A percentile compares a stretch with the other conserved stretches of the same genome.
Evolutionary conservation across 306 rosid genomes (phyloP).

Genomic region (Ziziphus jujuba): DNA sequence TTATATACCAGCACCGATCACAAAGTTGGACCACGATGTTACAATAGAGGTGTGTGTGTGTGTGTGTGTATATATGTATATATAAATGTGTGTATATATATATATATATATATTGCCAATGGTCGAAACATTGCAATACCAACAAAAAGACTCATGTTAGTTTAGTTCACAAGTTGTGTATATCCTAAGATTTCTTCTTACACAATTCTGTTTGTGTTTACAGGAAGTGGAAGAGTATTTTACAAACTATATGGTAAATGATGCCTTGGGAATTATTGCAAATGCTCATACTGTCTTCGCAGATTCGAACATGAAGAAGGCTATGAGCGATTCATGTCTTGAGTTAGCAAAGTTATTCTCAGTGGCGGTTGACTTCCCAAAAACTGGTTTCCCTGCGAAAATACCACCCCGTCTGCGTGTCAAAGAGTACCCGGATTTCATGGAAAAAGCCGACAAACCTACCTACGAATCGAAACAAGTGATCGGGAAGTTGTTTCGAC

Average conservation of each 20-base stretch:
- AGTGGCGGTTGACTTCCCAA: conserved; percentile 42
- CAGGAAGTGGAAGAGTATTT: conserved; percentile 45
- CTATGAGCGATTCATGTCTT: conserved; percentile 25
- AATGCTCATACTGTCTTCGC: conserved; percentile 40
- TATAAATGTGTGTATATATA: too few relatives aligned
- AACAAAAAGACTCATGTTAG: too few relatives aligned
- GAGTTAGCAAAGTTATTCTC: conserved; percentile 39
- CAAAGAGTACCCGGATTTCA: conserved; percentile 36
- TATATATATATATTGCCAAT: too few relatives aligned
- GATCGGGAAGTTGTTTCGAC: conserved; percentile 41
- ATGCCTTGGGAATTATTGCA: conserved; percentile 40
- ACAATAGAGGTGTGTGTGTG: too few relatives aligned
- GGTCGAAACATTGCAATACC: too few relatives aligned
- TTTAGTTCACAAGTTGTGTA: too few relatives aligned
- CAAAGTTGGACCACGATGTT: conserved; percentile 29
- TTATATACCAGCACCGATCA: conserved; percentile 20
- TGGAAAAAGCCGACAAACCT: conserved; percentile 39
- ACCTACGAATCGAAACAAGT: conserved; percentile 33
- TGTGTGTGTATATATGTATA: conserved; percentile 19
- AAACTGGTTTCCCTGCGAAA: conserved; percentile 35
- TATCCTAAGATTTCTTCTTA: too few relatives aligned
- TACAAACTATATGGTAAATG: conserved; percentile 32
- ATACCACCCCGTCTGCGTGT: conserved; percentile 18
- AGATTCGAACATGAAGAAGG: conserved; percentile 23
- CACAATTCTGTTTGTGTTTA: background rate